Base-by-base conservation (phyloP, 2,329 filamentous ascomycete genomes). In the Hypoxylon sp. region DNA sequence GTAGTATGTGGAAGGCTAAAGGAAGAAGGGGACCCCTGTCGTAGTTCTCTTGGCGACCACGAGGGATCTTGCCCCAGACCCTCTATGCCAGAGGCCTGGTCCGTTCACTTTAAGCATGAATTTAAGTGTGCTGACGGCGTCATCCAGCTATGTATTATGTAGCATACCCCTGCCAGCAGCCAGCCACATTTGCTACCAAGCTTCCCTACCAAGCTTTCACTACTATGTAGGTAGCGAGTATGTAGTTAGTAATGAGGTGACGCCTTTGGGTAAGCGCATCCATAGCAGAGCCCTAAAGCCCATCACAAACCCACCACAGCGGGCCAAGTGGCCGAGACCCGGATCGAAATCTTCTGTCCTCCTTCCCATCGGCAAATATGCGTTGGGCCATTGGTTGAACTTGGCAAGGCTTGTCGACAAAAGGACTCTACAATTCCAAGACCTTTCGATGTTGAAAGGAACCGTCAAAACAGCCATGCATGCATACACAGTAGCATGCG, bases 91-190 rank as follows among this genome's bases (percentile, higher is more conserved):
- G 57, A 47, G 62, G 65, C 62, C 56, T 65, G 65, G 62, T 53
- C 64, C 64, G 64, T 57, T 59, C 64, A 67, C 62, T 66, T 74
- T 74, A 74, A 74, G 72, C 72, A 74, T 74, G 72, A 74, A 73
- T 73, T 74, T 74, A 73, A 72, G 69, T 70, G 69, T 68, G 62
- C 51, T 62, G 37, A 28, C n/a, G n/a, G n/a, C n/a, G n/a, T n/a
- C n/a, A n/a, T n/a, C n/a, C n/a, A n/a, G n/a, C n/a, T n/a, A n/a
- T n/a, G n/a, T n/a, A n/a, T n/a, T n/a, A n/a, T n/a, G n/a, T n/a
- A n/a, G n/a, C n/a, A n/a, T 17, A 17, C 5, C 17, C n/a, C 17
- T 19, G n/a, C 15, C 15, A 24, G 24, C 20, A 44, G 41, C 19
- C 46, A 50, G 28, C 17, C 15, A 50, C 28, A 10, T 34, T 7